phyloP scores from a whole-genome alignment of 2,329 filamentous ascomycete species.

The Gnomoniopsis smithogilvyi region DNA sequence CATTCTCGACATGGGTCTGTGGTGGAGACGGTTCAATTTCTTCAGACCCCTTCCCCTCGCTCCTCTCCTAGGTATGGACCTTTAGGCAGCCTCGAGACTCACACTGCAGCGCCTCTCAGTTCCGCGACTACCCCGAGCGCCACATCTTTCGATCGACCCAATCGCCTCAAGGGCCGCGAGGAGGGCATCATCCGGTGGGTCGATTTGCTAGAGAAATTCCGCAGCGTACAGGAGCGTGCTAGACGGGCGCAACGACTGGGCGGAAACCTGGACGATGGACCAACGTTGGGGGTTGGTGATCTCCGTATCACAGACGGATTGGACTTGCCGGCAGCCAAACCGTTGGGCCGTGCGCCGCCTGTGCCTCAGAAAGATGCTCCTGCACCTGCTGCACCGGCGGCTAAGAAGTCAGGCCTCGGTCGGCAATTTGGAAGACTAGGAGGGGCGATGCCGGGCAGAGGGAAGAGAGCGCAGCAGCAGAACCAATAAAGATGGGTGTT shows the following conservation, averaged over 20 bases:
- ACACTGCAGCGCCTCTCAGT: conserved; percentile 33
- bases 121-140: conserved; percentile 43
- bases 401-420: conserved; percentile 62
- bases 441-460: conserved; percentile 66
- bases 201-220: conserved; percentile 93
- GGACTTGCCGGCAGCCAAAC: conserved; percentile 28
- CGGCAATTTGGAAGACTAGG: conserved; percentile 68
- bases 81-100: conserved; percentile 28
- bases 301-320: conserved; percentile 39
- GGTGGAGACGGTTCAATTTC: conserved; percentile 28
- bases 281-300: conserved; percentile 36
- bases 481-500: conserved; percentile 17
- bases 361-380: conserved; percentile 49
- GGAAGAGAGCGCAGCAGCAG: conserved; percentile 46
- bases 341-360: conserved; percentile 33
- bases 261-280: conserved; percentile 44
- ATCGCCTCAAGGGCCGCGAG: conserved; percentile 76
- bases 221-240: conserved; percentile 81
- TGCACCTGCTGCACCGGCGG: conserved; percentile 38
- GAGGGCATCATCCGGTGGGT: conserved; percentile 86
- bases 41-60: conserved; percentile 17
- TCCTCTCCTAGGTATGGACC: conserved; percentile 16
- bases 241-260: conserved; percentile 65
- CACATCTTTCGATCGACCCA: conserved; percentile 67
- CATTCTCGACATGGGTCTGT: conserved; percentile 31